Base-by-base conservation (phyloP, 2,329 filamentous ascomycete species). In the Aspergillus sp. region DNA sequence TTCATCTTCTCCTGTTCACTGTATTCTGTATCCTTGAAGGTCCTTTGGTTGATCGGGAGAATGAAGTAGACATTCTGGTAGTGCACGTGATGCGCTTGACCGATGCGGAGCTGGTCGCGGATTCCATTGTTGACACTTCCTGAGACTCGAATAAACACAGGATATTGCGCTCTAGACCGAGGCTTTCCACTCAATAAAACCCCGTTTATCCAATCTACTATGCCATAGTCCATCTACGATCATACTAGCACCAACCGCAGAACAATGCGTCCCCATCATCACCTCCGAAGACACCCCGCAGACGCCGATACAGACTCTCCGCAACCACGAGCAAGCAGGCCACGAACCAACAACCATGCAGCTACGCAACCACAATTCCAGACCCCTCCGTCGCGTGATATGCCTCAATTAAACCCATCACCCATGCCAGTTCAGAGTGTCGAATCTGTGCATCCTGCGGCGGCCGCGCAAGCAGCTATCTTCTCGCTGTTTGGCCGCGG, bases 321-420 rank as follows among this genome's bases (percentile, higher is more conserved):
- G 30, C 49, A 50, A 27, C 48, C 43, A 41, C 50, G 46, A 39
- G 27, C 32, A 36, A 43, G 46, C 45, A 32, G 48, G 35, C 29
- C 32, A 33, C 41, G 46, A 46, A 29, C 46, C 28, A 46, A 46
- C 30, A 47, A 47, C 42, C 51, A 55, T 47, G 50, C 45, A 42
- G 44, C 49, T 5, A 34, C 43, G 7, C 47, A 47, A 7, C 32
- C 52, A 2, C 63, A 66, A 46, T 66, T 62, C 43, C 61, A 63
- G 12, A 66, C 62, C 7, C 63, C 63, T 7, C 62, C 62, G 1
- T 52, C 61, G 7, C 57, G 57, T 29, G 55, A 52, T 10, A 60
- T 58, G 9, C 62, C 58, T 7, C 58, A 59, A 28, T 51, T 55
- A 7, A 55, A 52, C 40, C 57, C 57, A 3, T 61, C 62, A 7